A percentile compares a stretch with the other conserved stretches of the same genome.
phyloP scores from a whole-genome alignment of 2,329 filamentous ascomycete genomes.

The Phialophora expanda region DNA sequence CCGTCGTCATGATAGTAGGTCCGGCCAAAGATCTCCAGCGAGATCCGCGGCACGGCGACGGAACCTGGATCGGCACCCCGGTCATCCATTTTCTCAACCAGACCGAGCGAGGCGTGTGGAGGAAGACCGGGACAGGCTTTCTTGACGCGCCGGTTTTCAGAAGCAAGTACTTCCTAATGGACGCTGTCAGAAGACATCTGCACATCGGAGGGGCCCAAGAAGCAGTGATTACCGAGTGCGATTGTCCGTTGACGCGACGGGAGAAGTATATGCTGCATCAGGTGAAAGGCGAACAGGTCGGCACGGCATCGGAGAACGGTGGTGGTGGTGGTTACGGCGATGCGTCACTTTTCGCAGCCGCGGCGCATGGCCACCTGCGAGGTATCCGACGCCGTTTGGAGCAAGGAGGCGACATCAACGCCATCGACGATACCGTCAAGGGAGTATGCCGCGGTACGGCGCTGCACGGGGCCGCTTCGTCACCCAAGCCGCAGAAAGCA shows the following conservation, averaged over 20 bases:
- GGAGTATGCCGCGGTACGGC: not conserved
- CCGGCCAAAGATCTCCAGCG: not conserved
- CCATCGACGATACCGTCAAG: not conserved
- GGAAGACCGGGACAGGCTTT: conserved; percentile 3
- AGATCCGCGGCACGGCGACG: not conserved
- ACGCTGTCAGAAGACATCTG: conserved; percentile 3
- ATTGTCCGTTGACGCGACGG: not conserved
- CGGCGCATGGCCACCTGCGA: not conserved
- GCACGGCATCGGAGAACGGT: not conserved
- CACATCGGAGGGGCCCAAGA: not conserved
- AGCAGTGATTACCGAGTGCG: not conserved
- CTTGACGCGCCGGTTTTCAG: not conserved
- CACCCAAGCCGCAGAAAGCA: not conserved
- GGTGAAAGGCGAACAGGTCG: not conserved
- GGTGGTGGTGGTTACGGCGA: too few relatives aligned
- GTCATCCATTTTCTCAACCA: not conserved
- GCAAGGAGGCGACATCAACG: not conserved
- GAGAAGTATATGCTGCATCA: not conserved
- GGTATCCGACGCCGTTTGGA: not conserved
- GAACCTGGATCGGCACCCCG: not conserved
- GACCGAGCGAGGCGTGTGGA: conserved; percentile 9
- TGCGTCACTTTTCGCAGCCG: not conserved
- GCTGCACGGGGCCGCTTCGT: not conserved
- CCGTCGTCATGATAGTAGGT: not conserved
- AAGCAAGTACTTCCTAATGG: conserved; percentile 1